These are phyloP conservation scores for Metschnikowia picachoensis DNA, from an alignment of 805 yeast genomes.

Conservation along the genomic window DNA sequence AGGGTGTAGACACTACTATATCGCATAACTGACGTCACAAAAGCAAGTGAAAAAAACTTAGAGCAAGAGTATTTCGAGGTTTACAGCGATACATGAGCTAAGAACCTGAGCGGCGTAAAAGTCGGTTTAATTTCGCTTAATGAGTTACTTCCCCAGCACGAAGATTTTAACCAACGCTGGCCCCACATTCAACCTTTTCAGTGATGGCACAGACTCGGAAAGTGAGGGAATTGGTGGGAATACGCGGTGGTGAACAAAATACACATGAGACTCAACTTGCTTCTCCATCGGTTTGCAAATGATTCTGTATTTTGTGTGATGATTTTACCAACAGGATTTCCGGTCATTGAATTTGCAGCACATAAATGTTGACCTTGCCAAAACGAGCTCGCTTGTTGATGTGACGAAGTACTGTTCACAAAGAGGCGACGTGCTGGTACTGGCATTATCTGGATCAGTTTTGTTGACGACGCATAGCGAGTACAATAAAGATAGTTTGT, in stretches of 20 bases:
- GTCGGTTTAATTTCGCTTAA: slow-evolving; percentile 37
- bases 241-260: too few species aligned
- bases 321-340: too few species aligned
- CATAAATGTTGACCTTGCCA: slow-evolving; percentile 68
- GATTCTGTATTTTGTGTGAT: too few species aligned
- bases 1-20: too few species aligned
- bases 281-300: too few species aligned
- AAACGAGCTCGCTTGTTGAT: slow-evolving; percentile 67
- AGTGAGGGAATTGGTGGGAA: slow-evolving; percentile 57
- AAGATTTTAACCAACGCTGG: slow-evolving; percentile 44
- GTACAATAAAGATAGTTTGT: slow-evolving; percentile 71
- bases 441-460: slow-evolving; percentile 82
- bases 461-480: slow-evolving; percentile 63
- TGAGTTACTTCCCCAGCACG: slow-evolving; percentile 60
- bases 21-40: too few species aligned
- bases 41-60: too few species aligned
- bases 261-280: too few species aligned
- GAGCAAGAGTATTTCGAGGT: too few species aligned
- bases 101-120: too few species aligned
- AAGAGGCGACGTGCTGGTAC: slow-evolving; percentile 45
- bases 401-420: slow-evolving; percentile 45
- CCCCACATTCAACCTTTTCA: slow-evolving; percentile 65
- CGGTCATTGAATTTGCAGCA: too few species aligned
- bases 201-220: slow-evolving; percentile 50
- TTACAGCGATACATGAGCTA: too few species aligned